Evolutionary conservation across 441 rosid genomes (phyloP).

Genomic region (Gossypium lobatum): DNA sequence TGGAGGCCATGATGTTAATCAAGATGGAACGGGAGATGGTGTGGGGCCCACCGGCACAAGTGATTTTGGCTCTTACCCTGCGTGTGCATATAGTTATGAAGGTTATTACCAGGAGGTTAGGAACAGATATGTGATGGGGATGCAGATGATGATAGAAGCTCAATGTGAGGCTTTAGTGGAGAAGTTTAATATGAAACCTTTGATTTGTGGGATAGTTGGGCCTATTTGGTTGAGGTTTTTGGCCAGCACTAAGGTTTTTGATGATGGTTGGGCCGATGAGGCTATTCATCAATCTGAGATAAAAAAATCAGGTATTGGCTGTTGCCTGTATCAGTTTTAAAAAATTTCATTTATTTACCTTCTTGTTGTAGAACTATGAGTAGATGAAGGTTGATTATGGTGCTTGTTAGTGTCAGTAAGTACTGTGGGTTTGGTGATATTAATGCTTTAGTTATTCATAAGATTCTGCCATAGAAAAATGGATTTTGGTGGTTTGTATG

Average conservation of each 20-base stretch:
- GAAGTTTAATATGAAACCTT: constrained; percentile 44
- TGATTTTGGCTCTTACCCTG: constrained; percentile 38
- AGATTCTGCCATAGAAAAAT: background rate
- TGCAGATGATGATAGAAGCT: constrained; percentile 57
- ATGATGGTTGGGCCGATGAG: constrained; percentile 60
- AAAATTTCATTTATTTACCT: background rate
- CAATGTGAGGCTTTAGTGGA: constrained; percentile 67
- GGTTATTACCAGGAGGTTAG: constrained; percentile 43
- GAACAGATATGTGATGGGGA: constrained; percentile 36
- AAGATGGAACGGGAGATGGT: constrained; percentile 1
- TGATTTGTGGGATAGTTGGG: constrained; percentile 55
- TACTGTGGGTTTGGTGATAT: background rate
- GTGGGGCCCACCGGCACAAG: constrained; percentile 37
- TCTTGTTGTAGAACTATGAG: background rate
- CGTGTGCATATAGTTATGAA: constrained; percentile 30
- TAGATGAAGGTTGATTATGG: background rate
- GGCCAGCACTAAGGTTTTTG: constrained; percentile 38
- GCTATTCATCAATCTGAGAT: constrained; percentile 47
- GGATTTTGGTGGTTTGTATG: background rate
- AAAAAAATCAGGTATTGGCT: constrained; percentile 31
- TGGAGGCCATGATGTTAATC: background rate
- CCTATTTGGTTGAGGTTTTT: constrained; percentile 53
- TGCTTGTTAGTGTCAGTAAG: background rate
- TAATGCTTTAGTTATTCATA: constrained; percentile 6
- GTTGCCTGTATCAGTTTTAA: background rate